A percentile compares a stretch with the other conserved stretches of the same genome.
These are phyloP conservation scores for Yamadazyma mexicana DNA, from an alignment of 1,139 yeast species.

Conservation along the genomic window DNA sequence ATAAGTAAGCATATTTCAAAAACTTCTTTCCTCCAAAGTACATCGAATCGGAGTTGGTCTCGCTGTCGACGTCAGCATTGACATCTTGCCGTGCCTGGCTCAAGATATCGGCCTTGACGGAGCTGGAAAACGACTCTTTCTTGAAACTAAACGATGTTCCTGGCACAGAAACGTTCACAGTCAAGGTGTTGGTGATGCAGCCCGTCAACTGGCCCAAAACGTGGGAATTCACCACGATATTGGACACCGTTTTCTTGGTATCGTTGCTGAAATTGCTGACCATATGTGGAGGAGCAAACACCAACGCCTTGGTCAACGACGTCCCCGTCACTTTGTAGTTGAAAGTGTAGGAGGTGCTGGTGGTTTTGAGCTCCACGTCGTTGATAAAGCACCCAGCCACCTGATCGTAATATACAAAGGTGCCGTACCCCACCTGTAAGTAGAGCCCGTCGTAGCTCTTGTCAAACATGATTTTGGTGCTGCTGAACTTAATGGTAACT, in stretches of 20 bases:
- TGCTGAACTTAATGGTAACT: constrained; percentile 10
- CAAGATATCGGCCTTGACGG: constrained; percentile 32
- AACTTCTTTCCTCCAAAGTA: constrained; percentile 62
- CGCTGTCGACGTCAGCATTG: constrained; percentile 52
- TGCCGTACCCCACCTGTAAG: constrained; percentile 53
- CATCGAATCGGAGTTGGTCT: constrained; percentile 45
- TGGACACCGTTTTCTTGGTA: constrained; percentile 37
- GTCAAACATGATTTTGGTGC: constrained; percentile 9
- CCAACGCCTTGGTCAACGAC: constrained; percentile 44
- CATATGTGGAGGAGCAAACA: constrained; percentile 71
- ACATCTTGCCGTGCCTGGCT: constrained; percentile 32
- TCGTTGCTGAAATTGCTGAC: constrained; percentile 42
- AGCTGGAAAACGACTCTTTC: constrained; percentile 12
- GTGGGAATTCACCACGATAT: constrained; percentile 48
- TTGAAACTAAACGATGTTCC: constrained; percentile 8
- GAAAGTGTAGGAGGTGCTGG: constrained; percentile 47
- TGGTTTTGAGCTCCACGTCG: constrained; percentile 20
- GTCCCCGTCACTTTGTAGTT: constrained; percentile 49
- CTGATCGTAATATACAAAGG: constrained; percentile 41
- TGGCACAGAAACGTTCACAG: constrained; percentile 38
- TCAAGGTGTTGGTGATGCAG: constrained; percentile 46
- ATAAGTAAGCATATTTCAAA: constrained; percentile 65
- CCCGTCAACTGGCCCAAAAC: constrained; percentile 64
- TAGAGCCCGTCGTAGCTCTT: constrained; percentile 47
- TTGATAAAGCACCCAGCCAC: constrained; percentile 62